Evolutionary conservation across 768 basidiomycete genomes (phyloP), one percentile per base, ranked within the genome.

Genomic region (Kwoniella dejecticola): DNA sequence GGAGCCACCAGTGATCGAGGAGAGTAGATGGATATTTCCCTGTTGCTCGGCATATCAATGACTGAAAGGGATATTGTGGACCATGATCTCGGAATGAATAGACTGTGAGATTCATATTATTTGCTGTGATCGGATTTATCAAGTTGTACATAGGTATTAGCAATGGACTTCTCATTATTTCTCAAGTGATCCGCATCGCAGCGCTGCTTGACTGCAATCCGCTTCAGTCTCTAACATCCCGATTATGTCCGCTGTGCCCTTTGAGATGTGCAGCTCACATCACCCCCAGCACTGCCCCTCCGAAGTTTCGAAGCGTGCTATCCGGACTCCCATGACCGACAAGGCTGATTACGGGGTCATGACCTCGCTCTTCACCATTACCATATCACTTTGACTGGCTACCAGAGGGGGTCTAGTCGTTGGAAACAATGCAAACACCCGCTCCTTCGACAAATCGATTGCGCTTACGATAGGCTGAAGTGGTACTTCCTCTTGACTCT

Each of bases 1-100:
- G 71, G 57, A 38, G 63, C 63, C 8, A 15, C 67, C 13, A 70
- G 69, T 45, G 66, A 67, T 19, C 27, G 41, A 38, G 45, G 42
- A 46, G 19, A 53, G 27, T 53, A 48, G 46, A 12, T 26, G 24
- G 11, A 23, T n/a, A 15, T 29, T 11, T 26, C 49, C 30, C n/a
- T n/a, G 42, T 12, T 31, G 36, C 8, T 17, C 23, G n/a, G 12
- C 24, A 11, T 44, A 17, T 8, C 4, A 21, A 6, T n/a, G 50
- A 19, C 24, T 33, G 26, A 46, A 12, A 47, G 8, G 44, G 29
- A 23, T 38, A 26, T 59, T 47, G 49, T 33, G 40, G 63, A 55
- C 17, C 53, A 24, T 24, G n/a, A n/a, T 33, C 30, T 52, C 17
- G 26, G n/a, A 47, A 26, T 19, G 15, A 47, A 27, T 29, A 56